Percentiles rank a stretch among this genome's conserved stretches.
Conservation (phyloP, 2,329 filamentous ascomycete species). For the Fusarium sp. region DNA sequence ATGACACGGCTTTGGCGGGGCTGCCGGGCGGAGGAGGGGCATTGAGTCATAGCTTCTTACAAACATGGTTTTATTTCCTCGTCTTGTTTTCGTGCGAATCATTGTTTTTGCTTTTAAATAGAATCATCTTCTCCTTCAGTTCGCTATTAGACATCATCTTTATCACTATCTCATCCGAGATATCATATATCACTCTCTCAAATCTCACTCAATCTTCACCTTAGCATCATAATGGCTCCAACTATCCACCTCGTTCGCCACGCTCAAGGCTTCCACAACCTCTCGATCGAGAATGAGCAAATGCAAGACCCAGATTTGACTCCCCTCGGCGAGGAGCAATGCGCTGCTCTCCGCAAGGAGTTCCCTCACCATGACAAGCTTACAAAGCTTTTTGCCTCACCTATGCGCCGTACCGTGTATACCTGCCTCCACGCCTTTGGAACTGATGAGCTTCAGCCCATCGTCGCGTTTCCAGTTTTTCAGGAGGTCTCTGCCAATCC, state of each 20-base stretch:
- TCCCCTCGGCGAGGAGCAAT: slow-evolving; percentile 78
- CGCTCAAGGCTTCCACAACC: slow-evolving; percentile 84
- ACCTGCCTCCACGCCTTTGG: slow-evolving; percentile 78
- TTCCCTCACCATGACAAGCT: slow-evolving; percentile 74
- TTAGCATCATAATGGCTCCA: slow-evolving; percentile 54
- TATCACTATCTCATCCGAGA: not conserved
- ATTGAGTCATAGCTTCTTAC: slow-evolving; percentile 28
- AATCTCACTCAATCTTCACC: not conserved
- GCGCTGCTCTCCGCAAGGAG: slow-evolving; percentile 64
- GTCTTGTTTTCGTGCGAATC: not conserved
- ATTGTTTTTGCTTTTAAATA: not conserved
- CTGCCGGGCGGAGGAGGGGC: slow-evolving; percentile 2
- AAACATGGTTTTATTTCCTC: not conserved
- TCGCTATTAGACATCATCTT: not conserved
- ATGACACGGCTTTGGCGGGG: slow-evolving; percentile 25
- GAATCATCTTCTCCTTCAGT: not conserved
- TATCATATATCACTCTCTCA: slow-evolving; percentile 2
- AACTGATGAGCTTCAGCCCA: slow-evolving; percentile 54
- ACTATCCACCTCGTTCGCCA: slow-evolving; percentile 76
- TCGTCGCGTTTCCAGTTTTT: slow-evolving; percentile 76
- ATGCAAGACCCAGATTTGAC: slow-evolving; percentile 85
- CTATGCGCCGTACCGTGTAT: slow-evolving; percentile 81
- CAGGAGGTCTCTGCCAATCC: slow-evolving; percentile 81
- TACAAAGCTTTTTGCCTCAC: slow-evolving; percentile 79
- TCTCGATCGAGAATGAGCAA: slow-evolving; percentile 72